phyloP scores from a whole-genome alignment of 257 asterid species.

The Primulina huaijiensis region DNA sequence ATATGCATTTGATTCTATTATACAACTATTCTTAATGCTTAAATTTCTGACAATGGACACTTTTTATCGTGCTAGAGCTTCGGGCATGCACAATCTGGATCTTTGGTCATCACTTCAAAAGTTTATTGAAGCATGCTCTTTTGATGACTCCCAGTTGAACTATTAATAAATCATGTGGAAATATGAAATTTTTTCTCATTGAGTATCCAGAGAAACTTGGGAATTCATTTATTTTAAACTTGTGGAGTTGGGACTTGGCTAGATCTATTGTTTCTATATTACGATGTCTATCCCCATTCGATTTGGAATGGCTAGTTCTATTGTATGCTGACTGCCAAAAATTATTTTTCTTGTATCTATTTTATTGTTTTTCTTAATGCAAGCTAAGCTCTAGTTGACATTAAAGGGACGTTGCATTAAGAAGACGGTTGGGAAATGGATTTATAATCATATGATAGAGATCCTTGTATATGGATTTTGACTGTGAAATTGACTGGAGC shows the following conservation, averaged over 20 bases:
- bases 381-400: neutral
- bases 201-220: neutral
- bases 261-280: too few relatives aligned
- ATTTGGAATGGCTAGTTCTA: neutral
- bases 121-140: too few relatives aligned
- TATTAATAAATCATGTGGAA: neutral
- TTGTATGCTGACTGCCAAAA: neutral
- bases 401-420: neutral
- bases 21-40: neutral
- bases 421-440: neutral
- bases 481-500: neutral
- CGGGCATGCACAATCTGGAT: conserved; percentile 25
- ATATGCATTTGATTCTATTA: neutral
- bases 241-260: neutral
- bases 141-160: neutral
- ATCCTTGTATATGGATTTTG: neutral
- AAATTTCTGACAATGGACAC: conserved; percentile 1
- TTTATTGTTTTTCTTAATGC: too few relatives aligned
- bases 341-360: neutral
- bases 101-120: neutral
- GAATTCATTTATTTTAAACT: neutral
- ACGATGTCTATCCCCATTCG: neutral
- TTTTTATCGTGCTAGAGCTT: neutral
- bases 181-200: conserved; percentile 2
- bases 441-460: neutral